A percentile compares a stretch with the other conserved stretches of the same genome.
These are phyloP conservation scores for Postia placenta DNA, from an alignment of 768 basidiomycete species.

Conservation along the genomic window DNA sequence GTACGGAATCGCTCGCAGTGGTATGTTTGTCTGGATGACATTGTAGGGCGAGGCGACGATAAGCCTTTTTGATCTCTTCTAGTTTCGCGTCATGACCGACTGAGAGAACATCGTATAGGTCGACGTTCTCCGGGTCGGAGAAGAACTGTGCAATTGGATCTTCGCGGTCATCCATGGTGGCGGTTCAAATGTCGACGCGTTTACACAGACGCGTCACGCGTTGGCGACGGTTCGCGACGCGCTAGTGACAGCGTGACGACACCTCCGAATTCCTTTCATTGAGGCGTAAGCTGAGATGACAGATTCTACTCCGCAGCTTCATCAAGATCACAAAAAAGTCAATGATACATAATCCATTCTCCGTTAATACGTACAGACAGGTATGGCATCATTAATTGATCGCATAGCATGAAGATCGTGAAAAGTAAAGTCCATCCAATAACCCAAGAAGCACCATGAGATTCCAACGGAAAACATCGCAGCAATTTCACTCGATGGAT, in stretches of 20 bases:
- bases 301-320: too few species aligned
- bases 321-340: too few species aligned
- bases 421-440: constrained; percentile 1
- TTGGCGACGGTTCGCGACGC: constrained; percentile 1
- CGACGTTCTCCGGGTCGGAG: constrained; percentile 60
- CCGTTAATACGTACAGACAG: too few species aligned
- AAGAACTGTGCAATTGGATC: constrained; percentile 78
- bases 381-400: too few species aligned
- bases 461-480: constrained; percentile 4
- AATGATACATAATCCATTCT: too few species aligned
- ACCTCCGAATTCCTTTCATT: background rate
- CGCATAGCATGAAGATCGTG: background rate
- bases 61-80: constrained; percentile 78
- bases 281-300: too few species aligned
- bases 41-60: constrained; percentile 74
- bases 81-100: constrained; percentile 46
- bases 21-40: constrained; percentile 92
- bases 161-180: constrained; percentile 53
- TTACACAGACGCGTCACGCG: constrained; percentile 6
- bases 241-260: background rate
- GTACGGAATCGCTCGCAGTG: constrained; percentile 48
- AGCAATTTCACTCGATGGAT: constrained; percentile 64
- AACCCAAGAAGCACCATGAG: background rate
- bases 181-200: constrained; percentile 11
- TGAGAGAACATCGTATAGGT: constrained; percentile 73